Conservation (phyloP, 1,139 yeast species). For the Blastobotrys raffinosifermentans region DNA sequence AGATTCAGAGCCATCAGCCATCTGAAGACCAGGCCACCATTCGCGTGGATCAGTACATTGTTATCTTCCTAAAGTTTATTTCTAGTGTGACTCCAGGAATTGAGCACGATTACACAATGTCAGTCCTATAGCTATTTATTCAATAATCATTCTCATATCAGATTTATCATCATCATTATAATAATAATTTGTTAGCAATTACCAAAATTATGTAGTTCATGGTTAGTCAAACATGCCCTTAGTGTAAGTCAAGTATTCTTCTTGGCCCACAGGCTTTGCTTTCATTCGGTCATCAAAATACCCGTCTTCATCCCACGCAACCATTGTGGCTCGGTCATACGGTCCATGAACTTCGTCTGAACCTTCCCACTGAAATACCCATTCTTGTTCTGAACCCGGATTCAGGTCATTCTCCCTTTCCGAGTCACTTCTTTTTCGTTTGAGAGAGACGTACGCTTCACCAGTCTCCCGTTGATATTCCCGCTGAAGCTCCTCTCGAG, state of each 20-base stretch:
- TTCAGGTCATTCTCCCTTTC: constrained; percentile 8
- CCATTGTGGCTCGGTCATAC: constrained; percentile 49
- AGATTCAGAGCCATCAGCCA: constrained; percentile 36
- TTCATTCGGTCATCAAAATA: constrained; percentile 43
- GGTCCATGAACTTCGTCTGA: constrained; percentile 54
- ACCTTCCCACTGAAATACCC: constrained; percentile 62
- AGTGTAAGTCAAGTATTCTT: constrained; percentile 9
- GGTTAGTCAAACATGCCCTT: constrained; percentile 7
- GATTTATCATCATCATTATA: no score
- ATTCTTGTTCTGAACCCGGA: constrained; percentile 31
- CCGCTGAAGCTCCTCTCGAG: constrained; percentile 56
- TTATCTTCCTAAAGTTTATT: constrained; percentile 85
- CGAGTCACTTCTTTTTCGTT: constrained; percentile 20
- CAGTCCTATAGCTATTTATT: constrained; percentile 50
- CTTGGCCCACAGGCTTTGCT: neutral
- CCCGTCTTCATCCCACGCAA: constrained; percentile 48
- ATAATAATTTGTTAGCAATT: no score
- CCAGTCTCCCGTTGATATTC: constrained; percentile 49
- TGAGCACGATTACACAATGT: constrained; percentile 96
- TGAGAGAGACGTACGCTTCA: constrained; percentile 21
- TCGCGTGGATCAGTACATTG: constrained; percentile 83
- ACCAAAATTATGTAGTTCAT: neutral
- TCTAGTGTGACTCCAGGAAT: constrained; percentile 97
- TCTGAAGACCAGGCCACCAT: constrained; percentile 36
- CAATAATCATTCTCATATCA: neutral